These are phyloP conservation scores for Erythrophleum fordii DNA, from an alignment of 306 rosid genomes.

Conservation along the genomic window DNA sequence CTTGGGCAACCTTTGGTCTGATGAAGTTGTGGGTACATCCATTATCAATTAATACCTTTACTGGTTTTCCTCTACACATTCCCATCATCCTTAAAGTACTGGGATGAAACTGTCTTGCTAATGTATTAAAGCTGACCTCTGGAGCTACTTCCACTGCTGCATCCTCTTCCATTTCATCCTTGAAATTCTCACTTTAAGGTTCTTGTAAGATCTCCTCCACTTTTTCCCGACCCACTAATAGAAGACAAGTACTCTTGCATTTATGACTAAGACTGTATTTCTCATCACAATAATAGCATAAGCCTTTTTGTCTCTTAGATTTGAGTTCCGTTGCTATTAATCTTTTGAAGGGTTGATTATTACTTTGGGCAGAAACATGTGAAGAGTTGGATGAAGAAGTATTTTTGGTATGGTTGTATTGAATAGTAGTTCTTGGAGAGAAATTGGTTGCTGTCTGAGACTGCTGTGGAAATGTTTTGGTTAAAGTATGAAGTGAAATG, in stretches of 20 bases:
- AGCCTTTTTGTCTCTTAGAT: background rate
- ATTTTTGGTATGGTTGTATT: no score
- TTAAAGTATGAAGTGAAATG: background rate
- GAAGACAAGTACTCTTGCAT: background rate
- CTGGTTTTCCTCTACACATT: accelerated
- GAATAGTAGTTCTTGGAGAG: no score
- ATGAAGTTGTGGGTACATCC: background rate
- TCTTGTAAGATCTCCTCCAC: background rate
- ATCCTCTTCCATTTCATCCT: no score
- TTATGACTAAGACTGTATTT: background rate
- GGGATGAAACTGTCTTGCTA: background rate
- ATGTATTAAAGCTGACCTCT: background rate
- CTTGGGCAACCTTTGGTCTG: background rate
- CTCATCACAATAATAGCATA: background rate
- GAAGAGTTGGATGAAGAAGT: no score
- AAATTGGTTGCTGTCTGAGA: no score
- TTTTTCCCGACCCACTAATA: no score
- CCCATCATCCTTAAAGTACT: background rate
- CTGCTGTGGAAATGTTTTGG: no score
- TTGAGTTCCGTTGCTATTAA: no score
- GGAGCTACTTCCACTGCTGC: accelerated
- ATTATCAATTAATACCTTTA: background rate
- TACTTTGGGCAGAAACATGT: no score
- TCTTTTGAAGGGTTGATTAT: no score
- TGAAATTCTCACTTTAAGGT: accelerated